Conservation (phyloP, 108 stramenopile species). For the Skeletonema tropicum region DNA sequence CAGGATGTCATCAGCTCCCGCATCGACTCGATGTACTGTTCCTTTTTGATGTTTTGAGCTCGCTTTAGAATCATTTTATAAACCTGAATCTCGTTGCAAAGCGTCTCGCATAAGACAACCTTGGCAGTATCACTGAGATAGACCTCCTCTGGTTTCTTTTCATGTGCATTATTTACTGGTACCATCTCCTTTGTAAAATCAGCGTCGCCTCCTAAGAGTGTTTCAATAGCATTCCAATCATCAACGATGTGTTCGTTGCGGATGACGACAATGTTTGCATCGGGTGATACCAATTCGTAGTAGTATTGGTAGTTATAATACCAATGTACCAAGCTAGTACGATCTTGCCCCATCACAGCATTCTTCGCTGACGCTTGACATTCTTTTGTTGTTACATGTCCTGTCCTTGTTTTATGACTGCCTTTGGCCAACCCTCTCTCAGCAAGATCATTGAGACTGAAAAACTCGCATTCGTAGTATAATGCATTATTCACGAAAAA, state of each 20-base stretch:
- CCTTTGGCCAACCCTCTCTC: constrained; percentile 1
- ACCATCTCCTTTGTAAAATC: constrained; percentile 11
- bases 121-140: constrained; percentile 42
- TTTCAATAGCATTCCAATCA: constrained; percentile 45
- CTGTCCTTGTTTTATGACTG: neutral
- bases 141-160: constrained; percentile 32
- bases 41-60: constrained; percentile 42
- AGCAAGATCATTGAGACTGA: neutral
- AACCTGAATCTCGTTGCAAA: constrained; percentile 57
- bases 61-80: constrained; percentile 40
- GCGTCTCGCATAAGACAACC: constrained; percentile 30
- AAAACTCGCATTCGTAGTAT: constrained; percentile 2
- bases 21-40: constrained; percentile 23
- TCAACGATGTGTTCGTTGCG: constrained; percentile 53
- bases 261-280: constrained; percentile 43
- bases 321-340: neutral
- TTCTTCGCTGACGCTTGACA: neutral
- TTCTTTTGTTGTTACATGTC: neutral
- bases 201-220: constrained; percentile 29
- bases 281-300: constrained; percentile 21
- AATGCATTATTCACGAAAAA: constrained; percentile 7
- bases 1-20: constrained; percentile 31
- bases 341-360: neutral
- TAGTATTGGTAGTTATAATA: constrained; percentile 50
- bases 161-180: constrained; percentile 31